Percentiles rank a stretch among this genome's conserved stretches.
These are phyloP conservation scores for Saccharomyces hybrid DNA, from an alignment of 1,139 yeast species.

Conservation along the genomic window DNA sequence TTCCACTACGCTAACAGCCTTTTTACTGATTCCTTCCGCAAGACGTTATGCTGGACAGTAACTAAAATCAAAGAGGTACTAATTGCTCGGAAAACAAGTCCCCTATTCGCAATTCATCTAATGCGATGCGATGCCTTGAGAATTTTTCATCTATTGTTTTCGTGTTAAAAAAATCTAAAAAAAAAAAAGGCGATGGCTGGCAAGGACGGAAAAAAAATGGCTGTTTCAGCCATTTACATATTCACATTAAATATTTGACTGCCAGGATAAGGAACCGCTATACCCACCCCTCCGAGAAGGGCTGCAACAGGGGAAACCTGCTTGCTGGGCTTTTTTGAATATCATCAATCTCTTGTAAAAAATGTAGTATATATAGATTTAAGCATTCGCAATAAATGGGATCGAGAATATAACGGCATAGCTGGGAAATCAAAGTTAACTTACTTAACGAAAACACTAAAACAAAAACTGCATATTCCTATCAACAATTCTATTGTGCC, in stretches of 20 bases:
- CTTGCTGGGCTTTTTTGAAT: not conserved
- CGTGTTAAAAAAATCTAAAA: not conserved
- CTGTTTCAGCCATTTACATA: not conserved
- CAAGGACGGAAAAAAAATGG: not conserved
- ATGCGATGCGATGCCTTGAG: not conserved
- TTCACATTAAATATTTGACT: not conserved
- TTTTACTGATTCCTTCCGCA: not conserved
- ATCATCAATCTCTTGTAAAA: not conserved
- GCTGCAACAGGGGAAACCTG: not conserved
- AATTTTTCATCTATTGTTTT: not conserved
- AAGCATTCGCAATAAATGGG: not conserved
- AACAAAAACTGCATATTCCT: not conserved
- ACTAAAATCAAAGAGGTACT: not conserved
- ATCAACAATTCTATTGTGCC: not conserved
- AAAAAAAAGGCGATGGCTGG: not conserved
- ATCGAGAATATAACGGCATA: not conserved
- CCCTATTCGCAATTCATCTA: not conserved
- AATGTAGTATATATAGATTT: not conserved
- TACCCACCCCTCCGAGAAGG: not conserved
- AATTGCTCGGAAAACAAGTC: not conserved
- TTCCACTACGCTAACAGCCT: not conserved
- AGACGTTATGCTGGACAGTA: not conserved
- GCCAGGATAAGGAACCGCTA: not conserved
- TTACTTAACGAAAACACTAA: not conserved
- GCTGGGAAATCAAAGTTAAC: not conserved